Evolutionary conservation across 257 asterid genomes (phyloP), one percentile per base, ranked within the genome.

Genomic region (Solanum dulcamara): DNA sequence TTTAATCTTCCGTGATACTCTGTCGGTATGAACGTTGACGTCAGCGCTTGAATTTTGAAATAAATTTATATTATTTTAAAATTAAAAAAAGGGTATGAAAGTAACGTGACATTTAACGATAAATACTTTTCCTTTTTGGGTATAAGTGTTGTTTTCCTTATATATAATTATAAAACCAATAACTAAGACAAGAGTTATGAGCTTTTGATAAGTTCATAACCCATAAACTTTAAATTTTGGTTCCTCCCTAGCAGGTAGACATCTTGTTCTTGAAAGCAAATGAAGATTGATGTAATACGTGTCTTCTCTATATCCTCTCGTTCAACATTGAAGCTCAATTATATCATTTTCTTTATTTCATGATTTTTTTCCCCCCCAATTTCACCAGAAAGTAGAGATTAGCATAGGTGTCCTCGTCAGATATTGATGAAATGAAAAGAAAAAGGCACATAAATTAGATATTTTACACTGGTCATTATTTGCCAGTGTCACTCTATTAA

Each of bases 231-330:
- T 3, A 66, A 15, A 7, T 66, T 74, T 0, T 13, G 5, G 5
- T 10, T 13, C 37, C 2, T 0, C 5, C 3, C n/a, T 3, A 10
- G 0, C 3, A 0, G 6, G 4, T 3, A 15, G 17, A 1, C 42
- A 14, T 44, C 40, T 77, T 46, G 3, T 46, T 46, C 42, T 46
- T 46, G 17, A 46, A 77, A 46, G 28, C 26, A 32, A 77, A 77
- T 28, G 62, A 28, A 46, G 40, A 28, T 46, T 26, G 42, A 46
- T 77, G 17, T 0, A 77, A 46, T 15, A 28, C 83, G 64, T 77
- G 83, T 28, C 83, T 77, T 24, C 7, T 46, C 1, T 77, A 17
- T 77, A 28, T 8, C 62, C 64, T 46, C 83, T 28, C 28, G 42
- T 77, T 46, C 42, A 28, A 28, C 13, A 9, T 28, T 77, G 83